Percentiles rank a stretch among this genome's conserved stretches.
phyloP scores from a whole-genome alignment of 148 eudicot genomes.

The Rhododendron ovatum region DNA sequence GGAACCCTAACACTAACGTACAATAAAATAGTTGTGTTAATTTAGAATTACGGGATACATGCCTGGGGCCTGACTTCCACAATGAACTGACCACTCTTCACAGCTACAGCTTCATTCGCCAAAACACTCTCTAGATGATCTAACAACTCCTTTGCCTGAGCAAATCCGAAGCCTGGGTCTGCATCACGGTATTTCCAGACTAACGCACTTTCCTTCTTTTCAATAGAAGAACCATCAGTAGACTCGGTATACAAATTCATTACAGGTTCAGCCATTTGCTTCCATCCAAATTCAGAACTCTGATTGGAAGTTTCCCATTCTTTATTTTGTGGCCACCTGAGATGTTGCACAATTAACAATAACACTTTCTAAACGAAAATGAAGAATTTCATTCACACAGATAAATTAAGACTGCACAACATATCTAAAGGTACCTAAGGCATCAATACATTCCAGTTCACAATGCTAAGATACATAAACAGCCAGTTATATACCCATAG shows the following conservation, averaged over 20 bases:
- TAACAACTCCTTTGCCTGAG: conserved; percentile 55
- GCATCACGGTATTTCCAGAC: conserved; percentile 54
- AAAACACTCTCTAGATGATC: conserved; percentile 54
- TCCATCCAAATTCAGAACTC: conserved; percentile 40
- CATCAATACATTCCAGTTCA: background rate
- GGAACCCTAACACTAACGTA: background rate
- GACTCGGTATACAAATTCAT: conserved; percentile 48
- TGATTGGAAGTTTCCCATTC: conserved; percentile 32
- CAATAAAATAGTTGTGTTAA: background rate
- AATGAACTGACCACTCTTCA: conserved; percentile 45
- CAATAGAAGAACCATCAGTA: conserved; percentile 50
- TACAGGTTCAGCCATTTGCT: conserved; percentile 47
- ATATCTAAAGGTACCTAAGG: background rate
- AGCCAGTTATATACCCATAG: background rate
- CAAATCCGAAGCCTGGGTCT: conserved; percentile 38
- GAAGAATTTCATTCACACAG: background rate
- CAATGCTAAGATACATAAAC: background rate
- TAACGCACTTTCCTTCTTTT: conserved; percentile 44
- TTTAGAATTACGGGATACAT: background rate
- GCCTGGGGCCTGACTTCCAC: conserved; percentile 39
- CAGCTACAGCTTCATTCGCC: conserved; percentile 50
- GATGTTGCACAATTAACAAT: background rate
- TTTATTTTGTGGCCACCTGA: conserved; percentile 31
- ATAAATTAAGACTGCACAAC: background rate
- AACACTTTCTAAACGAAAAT: background rate